Evolutionary conservation across 345 rosid genomes (phyloP), one percentile per base, ranked within the genome.

Genomic region (Pugionium cornutum): DNA sequence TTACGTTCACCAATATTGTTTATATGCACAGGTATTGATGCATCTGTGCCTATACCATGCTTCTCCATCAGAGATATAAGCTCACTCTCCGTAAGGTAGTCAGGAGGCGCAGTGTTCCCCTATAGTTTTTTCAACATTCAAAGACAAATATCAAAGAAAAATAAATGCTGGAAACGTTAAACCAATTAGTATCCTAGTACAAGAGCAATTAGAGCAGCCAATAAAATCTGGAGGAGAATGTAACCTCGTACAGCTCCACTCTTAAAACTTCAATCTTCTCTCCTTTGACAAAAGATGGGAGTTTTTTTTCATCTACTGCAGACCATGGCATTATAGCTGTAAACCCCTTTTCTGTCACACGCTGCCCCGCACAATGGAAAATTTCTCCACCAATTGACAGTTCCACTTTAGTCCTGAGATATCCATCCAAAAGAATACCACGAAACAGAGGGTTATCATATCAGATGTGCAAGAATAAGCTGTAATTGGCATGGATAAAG

Each of bases 1-100:
- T 92, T 89, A 58, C 98, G 89, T 62, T 92, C 98, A 53, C 97
- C 87, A 56, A 92, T 92, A 83, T 92, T 92, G 83, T 89, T 92
- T 53, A 92, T 89, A 73, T 92, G 98, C 39, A 83, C 85, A 34
- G 98, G 69, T 64, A 92, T 92, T 68, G 98, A 92, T 62, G 98
- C 98, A 86, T 92, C 98, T 39, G 98, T 92, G 66, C 98, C 98
- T 46, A 92, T 89, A 45, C 97, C 97, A 64, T 92, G 75, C 82
- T 83, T 92, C 84, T 92, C 98, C 98, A 92, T 92, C 29, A 92
- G 71, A 52, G 98, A 82, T 81, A 92, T 92, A 66, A 92, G 82
- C 84, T 89, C 98, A 80, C 97, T 92, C 80, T 92, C 98, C 57
- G 82, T 92, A 51, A 92, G 97, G 75, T 77, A 86, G 78, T 87